Base-by-base conservation (phyloP, 768 basidiomycete species). In the Leccinum imitatum region DNA sequence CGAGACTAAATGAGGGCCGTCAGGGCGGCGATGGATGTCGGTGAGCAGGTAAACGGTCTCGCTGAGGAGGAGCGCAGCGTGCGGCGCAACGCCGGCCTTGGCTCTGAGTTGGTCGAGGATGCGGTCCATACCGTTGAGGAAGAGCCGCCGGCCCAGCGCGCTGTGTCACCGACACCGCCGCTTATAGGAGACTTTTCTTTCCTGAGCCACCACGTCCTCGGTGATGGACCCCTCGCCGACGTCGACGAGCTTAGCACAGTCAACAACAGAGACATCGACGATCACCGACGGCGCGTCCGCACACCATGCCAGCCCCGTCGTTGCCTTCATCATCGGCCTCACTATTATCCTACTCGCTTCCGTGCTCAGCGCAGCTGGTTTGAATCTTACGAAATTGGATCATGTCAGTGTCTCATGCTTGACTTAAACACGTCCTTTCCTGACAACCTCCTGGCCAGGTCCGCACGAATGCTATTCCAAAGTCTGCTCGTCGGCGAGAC, bases 341-440 rank as follows among this genome's bases (percentile, higher is more conserved):
- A 72, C 87, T 48, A 96, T 98, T 65, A 86, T 97, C 52, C 77
- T 93, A 3, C 77, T 90, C 7, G 90, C 93, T 1, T 92, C 90
- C 17, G 82, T 93, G n/a, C 81, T 93, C 64, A 94, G 93, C 67
- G 92, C 93, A 35, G 91, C 89, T 0, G 95, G 95, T n/a, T 80
- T 98, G 46, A 98, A 97, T 70, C 78, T 98, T 60, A 95, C 93
- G 39, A 98, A 98, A 75, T 77, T 96, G 46, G 95, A 97, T 76
- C 93, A 95, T 83, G 87, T 89, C 57, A 64, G 87, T 78, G 30
- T 21, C 58, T 61, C 23, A 30, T 25, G 27, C 39, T 37, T 14
- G 17, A 3, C 60, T 21, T 31, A 51, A 13, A 14, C 23, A 23
- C 3, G n/a, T 46, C 3, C 25, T 39, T 9, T 19, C 25, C 50